Evolutionary conservation across 1,284 basidiomycete genomes (phyloP), one percentile per base, ranked within the genome.

Genomic region (Melampsora occidentalis): DNA sequence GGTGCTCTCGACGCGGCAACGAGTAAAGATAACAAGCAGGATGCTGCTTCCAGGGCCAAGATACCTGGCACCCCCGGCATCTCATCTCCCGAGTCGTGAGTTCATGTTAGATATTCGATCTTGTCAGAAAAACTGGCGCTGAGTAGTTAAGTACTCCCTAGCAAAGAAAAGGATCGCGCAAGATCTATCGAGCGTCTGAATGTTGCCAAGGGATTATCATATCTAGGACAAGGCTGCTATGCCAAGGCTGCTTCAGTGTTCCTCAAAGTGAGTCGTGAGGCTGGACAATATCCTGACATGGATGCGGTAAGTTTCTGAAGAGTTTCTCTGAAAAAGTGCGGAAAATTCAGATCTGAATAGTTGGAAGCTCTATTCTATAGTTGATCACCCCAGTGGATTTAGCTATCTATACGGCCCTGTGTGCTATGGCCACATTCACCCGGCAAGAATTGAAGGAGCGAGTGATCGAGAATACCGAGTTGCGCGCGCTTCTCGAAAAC

Each of bases 351-450:
- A 28, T 46, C 35, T 39, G 5, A 39, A 57, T 25, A 10, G 39
- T 31, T 57, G 22, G 49, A 46, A 33, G 28, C 42, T 42, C 46
- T 39, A 22, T 49, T 33, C 33, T 66, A 31, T 78, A 93, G 89
- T 86, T 94, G 61, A 85, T 94, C 61, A 86, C 91, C 0, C 87
- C 90, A 0, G 87, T 87, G 0, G 93, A 95, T 81, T 88, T 95
- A 62, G 92, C 91, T 2, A 87, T 94, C 51, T 95, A 93, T 81
- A 90, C 89, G 7, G 89, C 89, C 0, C 84, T 95, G 0, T 93
- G 91, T 80, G 90, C 90, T 1, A 86, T 96, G 14, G 90, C 92
- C 0, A 90, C 88, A 46, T 86, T 93, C 79, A 84, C 87, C 12
- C 88, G 93, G 3, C 85, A 86, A 0, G 85, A 86, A n/a, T 88